Evolutionary conservation across 768 basidiomycete species (phyloP).

Genomic region (Tulasnella calospora): DNA sequence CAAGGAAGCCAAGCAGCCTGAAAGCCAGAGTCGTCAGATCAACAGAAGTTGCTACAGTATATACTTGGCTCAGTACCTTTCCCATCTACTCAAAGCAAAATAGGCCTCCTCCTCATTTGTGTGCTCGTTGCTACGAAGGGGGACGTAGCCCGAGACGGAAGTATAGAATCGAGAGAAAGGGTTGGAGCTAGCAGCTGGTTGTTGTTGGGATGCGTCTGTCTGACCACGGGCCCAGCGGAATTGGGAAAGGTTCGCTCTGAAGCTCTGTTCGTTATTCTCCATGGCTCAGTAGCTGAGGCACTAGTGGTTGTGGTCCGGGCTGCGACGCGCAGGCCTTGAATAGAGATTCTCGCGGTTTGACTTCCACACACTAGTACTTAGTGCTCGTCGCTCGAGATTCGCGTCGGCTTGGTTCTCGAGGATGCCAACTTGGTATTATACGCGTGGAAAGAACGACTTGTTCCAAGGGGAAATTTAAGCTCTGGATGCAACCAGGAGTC

Average conservation of each 20-base stretch:
- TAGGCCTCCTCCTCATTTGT: constrained; percentile 95
- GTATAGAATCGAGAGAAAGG: constrained; percentile 86
- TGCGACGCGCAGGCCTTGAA: background rate
- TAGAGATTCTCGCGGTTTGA: background rate
- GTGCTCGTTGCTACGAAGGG: constrained; percentile 70
- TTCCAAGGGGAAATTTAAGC: too few relatives aligned
- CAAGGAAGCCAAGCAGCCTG: constrained; percentile 86
- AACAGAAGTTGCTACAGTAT: background rate
- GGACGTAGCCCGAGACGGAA: constrained; percentile 79
- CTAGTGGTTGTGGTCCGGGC: background rate
- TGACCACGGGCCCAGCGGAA: constrained; percentile 79
- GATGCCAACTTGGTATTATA: too few relatives aligned
- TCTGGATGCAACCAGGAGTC: too few relatives aligned
- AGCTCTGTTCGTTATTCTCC: constrained; percentile 53
- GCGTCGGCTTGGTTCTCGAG: too few relatives aligned
- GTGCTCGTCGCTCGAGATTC: too few relatives aligned
- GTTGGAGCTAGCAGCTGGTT: constrained; percentile 32
- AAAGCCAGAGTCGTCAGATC: background rate
- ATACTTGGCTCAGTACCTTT: constrained; percentile 49
- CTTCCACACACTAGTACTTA: too few relatives aligned
- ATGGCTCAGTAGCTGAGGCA: background rate
- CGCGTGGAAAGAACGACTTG: too few relatives aligned
- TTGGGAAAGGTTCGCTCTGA: constrained; percentile 70
- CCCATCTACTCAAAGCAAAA: constrained; percentile 90
- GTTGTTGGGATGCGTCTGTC: constrained; percentile 56